Evolutionary conservation across 2,329 filamentous ascomycete genomes (phyloP), one percentile per base, ranked within the genome.

Genomic region (Neofusicoccum sp.): DNA sequence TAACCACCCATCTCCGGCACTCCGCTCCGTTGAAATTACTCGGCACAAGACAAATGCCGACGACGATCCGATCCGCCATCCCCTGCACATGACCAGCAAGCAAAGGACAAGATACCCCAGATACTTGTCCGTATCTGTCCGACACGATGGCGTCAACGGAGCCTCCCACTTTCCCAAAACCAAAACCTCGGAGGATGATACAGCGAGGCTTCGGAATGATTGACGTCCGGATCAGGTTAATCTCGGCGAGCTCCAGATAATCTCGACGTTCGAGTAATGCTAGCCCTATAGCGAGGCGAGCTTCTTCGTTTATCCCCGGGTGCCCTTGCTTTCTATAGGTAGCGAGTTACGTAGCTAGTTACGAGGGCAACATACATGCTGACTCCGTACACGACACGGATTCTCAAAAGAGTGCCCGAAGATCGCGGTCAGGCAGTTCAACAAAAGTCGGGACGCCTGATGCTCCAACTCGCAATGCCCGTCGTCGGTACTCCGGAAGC

Each of bases 41-140:
- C 51, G 28, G 51, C 31, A 30, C 26, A 16, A 14, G 51, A 8
- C 12, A 31, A 20, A 20, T 1, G 20, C 51, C 51, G 51, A 56
- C 33, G 38, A 56, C 43, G 51, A 56, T 56, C 51, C 51, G 51
- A 56, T 43, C 51, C 51, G 51, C n/a, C n/a, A 38, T 24, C 38
- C 36, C 36, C 28, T 33, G 20, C 24, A 5, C 3, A 6, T 31
- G n/a, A 12, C 12, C 11, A 28, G 26, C 34, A 28, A 49, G 14
- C 30, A 5, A 38, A 34, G 5, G 12, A 20, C 38, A 24, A 53
- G 34, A 28, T 53, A 33, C 48, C 33, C 48, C 33, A 53, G 48
- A 26, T 30, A 34, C 47, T 24, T 3, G 14, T 24, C 14, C 24
- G 49, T 9, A 14, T 20, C 14, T n/a, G 8, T 16, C 33, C 11